Evolutionary conservation across 345 rosid genomes (phyloP).

Genomic region (Lepidium africanum): DNA sequence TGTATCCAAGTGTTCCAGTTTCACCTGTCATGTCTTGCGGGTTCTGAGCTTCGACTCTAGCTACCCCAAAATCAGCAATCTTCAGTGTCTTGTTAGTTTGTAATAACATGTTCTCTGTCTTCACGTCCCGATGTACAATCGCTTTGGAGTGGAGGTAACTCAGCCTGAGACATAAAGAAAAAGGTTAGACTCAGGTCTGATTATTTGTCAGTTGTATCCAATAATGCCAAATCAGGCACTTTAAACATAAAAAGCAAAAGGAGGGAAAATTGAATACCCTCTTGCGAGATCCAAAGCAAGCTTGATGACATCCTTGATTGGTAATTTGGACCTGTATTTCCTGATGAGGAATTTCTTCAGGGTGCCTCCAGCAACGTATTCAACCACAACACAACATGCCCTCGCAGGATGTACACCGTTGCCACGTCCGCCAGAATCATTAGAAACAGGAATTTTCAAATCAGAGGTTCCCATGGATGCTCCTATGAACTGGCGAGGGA

Average conservation of each 20-base stretch:
- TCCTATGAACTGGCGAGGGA: slow-evolving; percentile 51
- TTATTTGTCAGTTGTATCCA: not conserved
- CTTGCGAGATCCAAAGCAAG: slow-evolving; percentile 75
- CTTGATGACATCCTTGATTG: slow-evolving; percentile 56
- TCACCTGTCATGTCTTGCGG: slow-evolving; percentile 89
- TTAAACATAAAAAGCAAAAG: not conserved
- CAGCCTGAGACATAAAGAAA: slow-evolving; percentile 32
- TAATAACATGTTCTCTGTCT: slow-evolving; percentile 75
- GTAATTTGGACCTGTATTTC: slow-evolving; percentile 54
- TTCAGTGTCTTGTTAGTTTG: slow-evolving; percentile 53
- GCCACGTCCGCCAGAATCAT: slow-evolving; percentile 31
- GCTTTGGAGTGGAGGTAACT: slow-evolving; percentile 74
- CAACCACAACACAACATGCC: slow-evolving; percentile 84
- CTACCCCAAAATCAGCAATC: slow-evolving; percentile 85
- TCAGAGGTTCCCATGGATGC: slow-evolving; percentile 89
- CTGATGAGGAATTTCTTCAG: slow-evolving; percentile 61
- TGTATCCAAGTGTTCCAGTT: slow-evolving; percentile 82
- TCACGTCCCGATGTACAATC: slow-evolving; percentile 77
- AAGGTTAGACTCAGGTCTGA: not conserved
- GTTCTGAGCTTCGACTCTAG: slow-evolving; percentile 85
- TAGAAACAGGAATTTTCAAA: slow-evolving; percentile 47
- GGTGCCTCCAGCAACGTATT: slow-evolving; percentile 68
- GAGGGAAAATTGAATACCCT: slow-evolving; percentile 37
- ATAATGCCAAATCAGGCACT: not conserved
- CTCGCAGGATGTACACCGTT: slow-evolving; percentile 45